A percentile compares a stretch with the other conserved stretches of the same genome.
Conservation (phyloP, 495 filamentous ascomycete genomes). For the Neurospora sp. region DNA sequence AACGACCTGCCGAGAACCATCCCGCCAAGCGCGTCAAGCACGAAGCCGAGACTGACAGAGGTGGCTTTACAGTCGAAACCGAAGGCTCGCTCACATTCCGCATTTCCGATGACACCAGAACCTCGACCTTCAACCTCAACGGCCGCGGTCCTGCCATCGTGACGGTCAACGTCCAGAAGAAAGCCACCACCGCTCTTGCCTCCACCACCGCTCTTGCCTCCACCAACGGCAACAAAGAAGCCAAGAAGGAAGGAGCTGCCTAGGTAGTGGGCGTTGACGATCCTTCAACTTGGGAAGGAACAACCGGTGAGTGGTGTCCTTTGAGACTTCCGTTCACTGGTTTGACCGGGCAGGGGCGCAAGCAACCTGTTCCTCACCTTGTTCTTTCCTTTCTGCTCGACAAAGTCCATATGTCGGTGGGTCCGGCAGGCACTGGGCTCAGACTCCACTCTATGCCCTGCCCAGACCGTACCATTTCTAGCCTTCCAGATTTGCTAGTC, state of each 20-base stretch:
- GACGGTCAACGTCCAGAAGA: not conserved
- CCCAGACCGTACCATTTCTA: too few species aligned
- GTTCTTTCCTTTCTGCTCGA: not conserved
- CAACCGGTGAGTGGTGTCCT: not conserved
- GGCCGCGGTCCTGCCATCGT: not conserved
- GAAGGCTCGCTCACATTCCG: not conserved
- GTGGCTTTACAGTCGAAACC: not conserved
- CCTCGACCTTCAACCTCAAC: not conserved
- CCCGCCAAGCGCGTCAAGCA: not conserved
- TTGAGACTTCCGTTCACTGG: not conserved
- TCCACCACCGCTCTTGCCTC: not conserved
- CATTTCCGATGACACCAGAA: not conserved
- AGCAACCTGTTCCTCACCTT: not conserved
- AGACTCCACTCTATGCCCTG: too few species aligned
- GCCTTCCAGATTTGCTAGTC: too few species aligned
- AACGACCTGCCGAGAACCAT: not conserved
- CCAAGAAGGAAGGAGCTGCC: not conserved
- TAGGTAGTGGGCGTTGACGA: not conserved
- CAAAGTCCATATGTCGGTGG: not conserved
- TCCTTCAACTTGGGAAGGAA: not conserved
- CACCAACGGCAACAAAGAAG: not conserved
- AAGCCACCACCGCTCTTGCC: not conserved
- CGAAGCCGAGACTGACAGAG: too few species aligned
- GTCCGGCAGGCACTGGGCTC: too few species aligned
- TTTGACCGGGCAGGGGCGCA: not conserved